Conservation (phyloP, 345 rosid species). For the Eucalyptus microcorys region DNA sequence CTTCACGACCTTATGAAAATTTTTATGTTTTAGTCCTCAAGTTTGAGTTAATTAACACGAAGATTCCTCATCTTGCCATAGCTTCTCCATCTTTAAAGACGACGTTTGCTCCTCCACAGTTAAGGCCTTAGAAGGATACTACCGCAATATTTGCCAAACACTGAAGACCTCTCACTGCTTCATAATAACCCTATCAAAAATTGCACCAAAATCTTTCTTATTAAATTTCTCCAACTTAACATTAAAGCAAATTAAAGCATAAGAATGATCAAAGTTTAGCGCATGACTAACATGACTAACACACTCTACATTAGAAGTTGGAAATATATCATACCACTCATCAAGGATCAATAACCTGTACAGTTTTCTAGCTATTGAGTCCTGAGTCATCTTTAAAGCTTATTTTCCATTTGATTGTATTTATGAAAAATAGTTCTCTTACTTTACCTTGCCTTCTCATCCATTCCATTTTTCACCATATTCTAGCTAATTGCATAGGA, state of each 20-base stretch:
- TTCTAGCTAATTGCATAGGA: background rate
- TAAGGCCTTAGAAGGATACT: background rate
- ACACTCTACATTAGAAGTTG: background rate
- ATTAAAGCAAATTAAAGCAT: background rate
- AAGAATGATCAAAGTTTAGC: background rate
- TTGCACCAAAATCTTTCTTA: background rate
- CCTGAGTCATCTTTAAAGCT: background rate
- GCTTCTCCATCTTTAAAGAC: background rate
- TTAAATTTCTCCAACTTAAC: background rate
- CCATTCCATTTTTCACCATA: background rate
- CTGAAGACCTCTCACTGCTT: background rate
- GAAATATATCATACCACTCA: background rate
- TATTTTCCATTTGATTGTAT: background rate
- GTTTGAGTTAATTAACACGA: background rate
- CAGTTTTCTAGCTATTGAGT: background rate
- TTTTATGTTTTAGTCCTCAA: background rate
- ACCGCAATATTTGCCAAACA: background rate
- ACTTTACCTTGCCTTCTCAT: background rate
- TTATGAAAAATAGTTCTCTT: background rate
- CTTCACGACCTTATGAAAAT: background rate
- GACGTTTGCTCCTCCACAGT: background rate
- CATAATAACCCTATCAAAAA: background rate
- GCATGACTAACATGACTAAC: background rate
- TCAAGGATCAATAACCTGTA: background rate
- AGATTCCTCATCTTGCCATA: too few species aligned